phyloP scores from a whole-genome alignment of 129 eudicot species.

The Helianthus tuberosus region DNA sequence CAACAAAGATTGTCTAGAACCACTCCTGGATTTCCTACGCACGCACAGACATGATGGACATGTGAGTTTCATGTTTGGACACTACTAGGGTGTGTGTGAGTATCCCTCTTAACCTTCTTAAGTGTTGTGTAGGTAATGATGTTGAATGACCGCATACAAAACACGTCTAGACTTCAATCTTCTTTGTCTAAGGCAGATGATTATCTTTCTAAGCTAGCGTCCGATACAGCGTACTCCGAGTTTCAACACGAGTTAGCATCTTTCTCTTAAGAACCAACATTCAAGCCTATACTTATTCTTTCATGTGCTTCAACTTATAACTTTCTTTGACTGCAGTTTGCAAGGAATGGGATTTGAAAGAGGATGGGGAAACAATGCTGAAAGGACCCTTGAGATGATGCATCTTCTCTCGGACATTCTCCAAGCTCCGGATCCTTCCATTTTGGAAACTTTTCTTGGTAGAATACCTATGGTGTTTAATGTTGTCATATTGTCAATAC shows the following conservation, averaged over 20 bases:
- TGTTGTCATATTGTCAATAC: slow-evolving; percentile 88
- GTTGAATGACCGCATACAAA: slow-evolving; percentile 87
- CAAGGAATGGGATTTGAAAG: slow-evolving; percentile 98
- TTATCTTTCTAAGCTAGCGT: slow-evolving; percentile 71
- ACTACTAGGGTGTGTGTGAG: neutral
- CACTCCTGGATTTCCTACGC: slow-evolving; percentile 82
- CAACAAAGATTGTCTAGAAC: slow-evolving; percentile 89
- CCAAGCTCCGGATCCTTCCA: slow-evolving; percentile 98
- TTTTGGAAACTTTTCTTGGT: slow-evolving; percentile 83
- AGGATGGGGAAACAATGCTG: slow-evolving; percentile 98
- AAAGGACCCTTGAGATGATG: slow-evolving; percentile 72
- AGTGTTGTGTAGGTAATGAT: slow-evolving; percentile 62
- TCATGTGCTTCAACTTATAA: slow-evolving; percentile 1
- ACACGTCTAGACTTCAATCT: slow-evolving; percentile 67
- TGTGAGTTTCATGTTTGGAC: slow-evolving; percentile 49
- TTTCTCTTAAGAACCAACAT: neutral
- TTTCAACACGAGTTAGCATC: slow-evolving; percentile 70
- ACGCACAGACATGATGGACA: slow-evolving; percentile 81
- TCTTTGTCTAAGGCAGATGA: slow-evolving; percentile 86
- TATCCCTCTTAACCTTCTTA: slow-evolving; percentile 13
- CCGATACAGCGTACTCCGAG: slow-evolving; percentile 79
- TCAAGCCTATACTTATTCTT: neutral
- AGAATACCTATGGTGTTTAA: slow-evolving; percentile 96
- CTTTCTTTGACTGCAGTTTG: slow-evolving; percentile 50
- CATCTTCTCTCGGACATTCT: slow-evolving; percentile 90